These are phyloP conservation scores for Lupinus albus DNA, from an alignment of 306 rosid species.

Conservation along the genomic window DNA sequence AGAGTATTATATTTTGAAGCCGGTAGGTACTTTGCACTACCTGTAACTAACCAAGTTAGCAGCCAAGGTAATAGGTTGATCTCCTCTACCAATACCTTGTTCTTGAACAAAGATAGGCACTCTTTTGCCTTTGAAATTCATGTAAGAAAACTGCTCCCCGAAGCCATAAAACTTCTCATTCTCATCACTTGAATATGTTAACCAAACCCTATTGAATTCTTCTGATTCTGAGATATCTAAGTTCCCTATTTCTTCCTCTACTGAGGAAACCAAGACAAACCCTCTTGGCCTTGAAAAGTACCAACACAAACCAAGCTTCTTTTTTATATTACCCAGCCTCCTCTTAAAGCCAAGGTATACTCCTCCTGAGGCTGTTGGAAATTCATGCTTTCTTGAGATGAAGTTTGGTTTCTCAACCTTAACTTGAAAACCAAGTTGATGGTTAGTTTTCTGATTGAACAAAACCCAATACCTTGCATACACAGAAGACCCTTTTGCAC, in stretches of 20 bases:
- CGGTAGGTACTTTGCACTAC: constrained; percentile 41
- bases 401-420: constrained; percentile 63
- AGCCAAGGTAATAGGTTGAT: constrained; percentile 91
- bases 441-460: constrained; percentile 68
- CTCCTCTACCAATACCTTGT: constrained; percentile 98
- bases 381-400: constrained; percentile 39
- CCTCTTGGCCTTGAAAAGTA: constrained; percentile 63
- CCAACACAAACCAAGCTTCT: constrained; percentile 60
- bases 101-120: constrained; percentile 95
- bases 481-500: constrained; percentile 53
- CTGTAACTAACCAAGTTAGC: constrained; percentile 92
- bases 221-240: constrained; percentile 48
- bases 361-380: constrained; percentile 47
- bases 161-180: constrained; percentile 82
- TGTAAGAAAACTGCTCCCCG: constrained; percentile 92
- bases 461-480: constrained; percentile 78
- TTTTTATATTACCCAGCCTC: constrained; percentile 46
- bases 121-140: constrained; percentile 90
- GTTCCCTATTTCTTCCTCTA: constrained; percentile 59
- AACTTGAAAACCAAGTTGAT: constrained; percentile 79
- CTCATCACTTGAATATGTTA: constrained; percentile 79
- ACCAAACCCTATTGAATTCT: constrained; percentile 75
- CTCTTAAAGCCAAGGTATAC: constrained; percentile 55
- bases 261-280: constrained; percentile 55
- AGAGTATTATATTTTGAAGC: not conserved